These are phyloP conservation scores for Saccharomycopsis amapae DNA, from an alignment of 805 yeast species.

Conservation along the genomic window DNA sequence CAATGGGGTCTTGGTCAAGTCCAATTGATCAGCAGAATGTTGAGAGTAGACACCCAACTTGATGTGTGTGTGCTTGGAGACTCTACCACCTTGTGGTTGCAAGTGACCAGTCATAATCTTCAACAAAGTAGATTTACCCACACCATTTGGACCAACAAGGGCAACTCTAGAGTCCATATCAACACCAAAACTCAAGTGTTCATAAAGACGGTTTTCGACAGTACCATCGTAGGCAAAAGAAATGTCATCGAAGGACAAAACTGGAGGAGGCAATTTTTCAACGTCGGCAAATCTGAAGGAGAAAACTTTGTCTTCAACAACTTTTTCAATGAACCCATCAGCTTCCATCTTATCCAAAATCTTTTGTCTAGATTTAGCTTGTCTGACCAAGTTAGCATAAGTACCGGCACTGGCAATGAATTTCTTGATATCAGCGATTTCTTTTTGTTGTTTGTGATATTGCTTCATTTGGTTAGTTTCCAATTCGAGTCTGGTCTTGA, in stretches of 20 bases:
- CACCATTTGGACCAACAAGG: constrained; percentile 98
- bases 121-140: constrained; percentile 93
- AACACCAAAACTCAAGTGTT: constrained; percentile 90
- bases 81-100: constrained; percentile 87
- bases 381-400: constrained; percentile 95
- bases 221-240: constrained; percentile 85
- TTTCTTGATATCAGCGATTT: constrained; percentile 95
- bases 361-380: constrained; percentile 99
- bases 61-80: constrained; percentile 93
- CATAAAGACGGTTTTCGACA: constrained; percentile 80
- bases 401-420: constrained; percentile 99
- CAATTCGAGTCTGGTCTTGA: constrained; percentile 87
- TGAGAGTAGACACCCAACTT: constrained; percentile 98
- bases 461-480: constrained; percentile 98
- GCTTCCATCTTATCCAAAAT: constrained; percentile 99
- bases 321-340: constrained; percentile 92
- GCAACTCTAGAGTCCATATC: constrained; percentile 99
- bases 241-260: constrained; percentile 90
- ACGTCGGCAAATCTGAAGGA: constrained; percentile 82
- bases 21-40: constrained; percentile 98
- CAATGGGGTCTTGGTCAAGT: constrained; percentile 87
- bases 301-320: constrained; percentile 87
- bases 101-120: constrained; percentile 95
- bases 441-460: constrained; percentile 96
- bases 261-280: constrained; percentile 92